Evolutionary conservation across 1,284 basidiomycete species (phyloP), one percentile per base, ranked within the genome.

Genomic region (Austroboletus olivaceoglutinosus): DNA sequence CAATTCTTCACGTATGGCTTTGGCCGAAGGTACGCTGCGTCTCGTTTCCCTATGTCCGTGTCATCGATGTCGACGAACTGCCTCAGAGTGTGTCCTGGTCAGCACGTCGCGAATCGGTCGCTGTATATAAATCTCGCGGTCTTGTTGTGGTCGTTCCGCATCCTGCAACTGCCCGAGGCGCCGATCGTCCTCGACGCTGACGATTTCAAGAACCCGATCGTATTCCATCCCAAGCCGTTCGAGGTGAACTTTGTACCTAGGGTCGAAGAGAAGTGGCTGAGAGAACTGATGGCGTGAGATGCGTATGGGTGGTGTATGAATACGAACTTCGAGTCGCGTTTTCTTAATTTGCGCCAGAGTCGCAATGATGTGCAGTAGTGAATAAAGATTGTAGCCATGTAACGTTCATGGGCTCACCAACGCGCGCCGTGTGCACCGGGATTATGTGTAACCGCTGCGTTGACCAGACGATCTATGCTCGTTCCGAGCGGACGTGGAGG

Each of bases 1-100:
- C 60, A 55, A 38, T 69, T 62, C 45, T 68, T 60, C 47, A 64
- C 59, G 22, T 74, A 63, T 50, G 72, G 71, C 2, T 74, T 73
- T 51, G 72, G 73, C 5, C 60, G 70, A 22, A 60, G 71, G 72
- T 72, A 49, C 22, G 45, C 46, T 4, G 4, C 10, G 4, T 37
- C n/a, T 16, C 16, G 16, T 19, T 9, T n/a, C 18, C n/a, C 18
- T 11, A 8, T 10, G n/a, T n/a, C 29, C 22, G 56, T 68, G 34
- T 7, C 34, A 19, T 18, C 34, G 9, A 18, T 36, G 34, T 7
- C 34, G 34, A 10, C n/a, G 9, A 19, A n/a, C 6, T 6, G 18
- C 18, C 18, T 5, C 44, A 62, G 31, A 33, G 31, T 33, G 16
- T 37, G 31, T n/a, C 31, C 31, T n/a, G 31, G 31, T 11, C 31